Base-by-base conservation (phyloP, 2,329 filamentous ascomycete species). In the Trichophyton equinum region DNA sequence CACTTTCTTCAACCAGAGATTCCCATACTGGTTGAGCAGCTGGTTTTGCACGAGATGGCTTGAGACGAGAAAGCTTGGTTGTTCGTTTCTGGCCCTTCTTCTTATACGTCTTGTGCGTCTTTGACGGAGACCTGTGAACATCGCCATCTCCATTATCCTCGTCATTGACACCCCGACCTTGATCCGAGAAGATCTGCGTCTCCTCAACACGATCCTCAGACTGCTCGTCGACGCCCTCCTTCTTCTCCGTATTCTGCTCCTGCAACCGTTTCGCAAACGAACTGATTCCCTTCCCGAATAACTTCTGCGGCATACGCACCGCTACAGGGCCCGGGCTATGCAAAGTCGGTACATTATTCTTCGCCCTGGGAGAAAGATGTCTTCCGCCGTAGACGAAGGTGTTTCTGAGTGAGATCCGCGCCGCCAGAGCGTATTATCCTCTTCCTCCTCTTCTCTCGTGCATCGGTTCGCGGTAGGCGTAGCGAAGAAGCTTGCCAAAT, bases 51-150 rank as follows among this genome's bases (percentile, higher is more conserved):
- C 70, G 65, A 2, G 73, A 70, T 1, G 77, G 77, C 55, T 72
- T 74, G 71, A 79, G 77, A 42, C 67, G 71, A 11, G 76, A 74
- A 55, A 73, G 67, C 58, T 74, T 71, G 1, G 77, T 79, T 4
- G 76, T 78, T 55, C 77, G 70, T 64, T 79, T 79, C 63, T 78
- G 77, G 1, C 76, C 77, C 65, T 75, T 78, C 68, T 79, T 79
- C 67, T 77, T 65, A 25, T 66, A 46, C 36, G 55, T 55, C 38
- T 62, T 59, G 5, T 51, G 13, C 5, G 22, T n/a, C 22, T 27
- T 51, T 6, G 46, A 51, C 4, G 46, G 46, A 15, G 46, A 51
- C 25, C 6, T 51, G 46, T 51, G 20, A 51, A 27, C 46, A 51
- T 51, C 20, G 6, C 7, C 20, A 25, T 33, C 47, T 9, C 2